Evolutionary conservation across 2,329 filamentous ascomycete genomes (phyloP).

Genomic region (Huntiella moniliformis): DNA sequence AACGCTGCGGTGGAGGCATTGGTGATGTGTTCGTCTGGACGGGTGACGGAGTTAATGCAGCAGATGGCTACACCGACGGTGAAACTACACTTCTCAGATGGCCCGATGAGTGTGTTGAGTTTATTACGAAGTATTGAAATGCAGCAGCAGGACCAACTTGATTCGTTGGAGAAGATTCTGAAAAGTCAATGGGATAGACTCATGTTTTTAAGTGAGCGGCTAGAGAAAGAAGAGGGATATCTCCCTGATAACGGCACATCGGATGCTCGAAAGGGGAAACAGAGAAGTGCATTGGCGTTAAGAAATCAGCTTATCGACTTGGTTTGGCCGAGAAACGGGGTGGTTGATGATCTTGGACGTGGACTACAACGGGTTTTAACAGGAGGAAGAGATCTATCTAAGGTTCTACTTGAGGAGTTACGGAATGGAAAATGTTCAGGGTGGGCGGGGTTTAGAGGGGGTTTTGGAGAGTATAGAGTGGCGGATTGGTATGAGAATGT

Average conservation of each 20-base stretch:
- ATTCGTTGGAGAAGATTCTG: constrained; percentile 8
- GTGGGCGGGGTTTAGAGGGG: constrained; percentile 4
- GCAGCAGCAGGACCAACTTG: constrained; percentile 5
- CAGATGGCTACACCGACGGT: constrained; percentile 5
- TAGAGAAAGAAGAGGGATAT: constrained; percentile 4
- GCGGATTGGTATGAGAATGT: constrained; percentile 10
- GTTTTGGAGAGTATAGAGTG: constrained; percentile 3
- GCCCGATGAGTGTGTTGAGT: neutral
- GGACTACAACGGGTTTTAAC: no score
- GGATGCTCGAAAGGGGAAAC: constrained; percentile 7
- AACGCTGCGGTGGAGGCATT: constrained; percentile 4
- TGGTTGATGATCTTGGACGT: neutral
- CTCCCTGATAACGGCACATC: neutral
- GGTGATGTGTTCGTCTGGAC: constrained; percentile 7
- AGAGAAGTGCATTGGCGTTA: constrained; percentile 4
- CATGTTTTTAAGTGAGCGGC: constrained; percentile 12
- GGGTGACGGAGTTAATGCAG: constrained; percentile 4
- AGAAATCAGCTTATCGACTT: neutral
- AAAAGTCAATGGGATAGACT: constrained; percentile 14
- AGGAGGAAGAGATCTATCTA: neutral
- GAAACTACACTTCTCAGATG: neutral
- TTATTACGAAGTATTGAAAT: neutral
- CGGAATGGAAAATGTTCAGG: neutral
- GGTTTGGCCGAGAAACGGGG: neutral
- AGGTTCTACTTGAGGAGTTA: neutral